A percentile compares a stretch with the other conserved stretches of the same genome.
These are phyloP conservation scores for Colletotrichum abscissum DNA, from an alignment of 2,329 filamentous ascomycete genomes.

Conservation along the genomic window DNA sequence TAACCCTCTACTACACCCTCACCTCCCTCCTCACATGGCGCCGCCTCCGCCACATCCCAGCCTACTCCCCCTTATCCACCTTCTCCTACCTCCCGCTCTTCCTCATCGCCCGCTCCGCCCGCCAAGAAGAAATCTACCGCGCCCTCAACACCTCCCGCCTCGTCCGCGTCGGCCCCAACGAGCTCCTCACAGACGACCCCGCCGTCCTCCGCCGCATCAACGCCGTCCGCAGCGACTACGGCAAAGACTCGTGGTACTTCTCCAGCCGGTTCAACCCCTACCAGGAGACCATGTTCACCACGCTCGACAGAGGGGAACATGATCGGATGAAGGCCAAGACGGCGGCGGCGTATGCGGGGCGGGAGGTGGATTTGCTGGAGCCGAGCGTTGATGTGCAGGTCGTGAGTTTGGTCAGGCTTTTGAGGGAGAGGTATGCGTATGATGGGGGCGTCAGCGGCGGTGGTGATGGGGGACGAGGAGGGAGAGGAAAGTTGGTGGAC, in stretches of 20 bases:
- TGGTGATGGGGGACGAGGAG: too few species aligned
- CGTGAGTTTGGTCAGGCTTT: constrained; percentile 19
- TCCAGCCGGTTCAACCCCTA: constrained; percentile 42
- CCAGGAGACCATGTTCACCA: constrained; percentile 36
- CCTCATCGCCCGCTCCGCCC: constrained; percentile 40
- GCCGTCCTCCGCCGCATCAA: constrained; percentile 45
- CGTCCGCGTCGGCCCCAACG: constrained; percentile 46
- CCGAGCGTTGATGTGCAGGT: constrained; percentile 33
- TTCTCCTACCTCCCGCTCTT: constrained; percentile 38
- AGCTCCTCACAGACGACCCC: constrained; percentile 46
- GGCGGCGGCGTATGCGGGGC: constrained; percentile 14
- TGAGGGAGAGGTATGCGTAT: constrained; percentile 8
- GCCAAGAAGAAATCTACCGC: constrained; percentile 39
- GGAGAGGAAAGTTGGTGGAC: neutral
- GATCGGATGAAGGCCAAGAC: constrained; percentile 32
- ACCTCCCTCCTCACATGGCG: constrained; percentile 36
- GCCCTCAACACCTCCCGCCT: constrained; percentile 38
- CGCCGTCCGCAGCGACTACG: constrained; percentile 40
- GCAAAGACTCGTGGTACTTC: constrained; percentile 41
- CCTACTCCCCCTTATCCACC: neutral
- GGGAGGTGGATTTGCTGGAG: constrained; percentile 35
- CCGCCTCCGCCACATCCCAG: constrained; percentile 40
- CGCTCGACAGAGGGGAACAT: constrained; percentile 38
- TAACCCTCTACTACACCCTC: neutral
- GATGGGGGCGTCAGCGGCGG: neutral